These are phyloP conservation scores for Camptophora hylomeconis DNA, from an alignment of 2,329 filamentous ascomycete species.

Conservation along the genomic window DNA sequence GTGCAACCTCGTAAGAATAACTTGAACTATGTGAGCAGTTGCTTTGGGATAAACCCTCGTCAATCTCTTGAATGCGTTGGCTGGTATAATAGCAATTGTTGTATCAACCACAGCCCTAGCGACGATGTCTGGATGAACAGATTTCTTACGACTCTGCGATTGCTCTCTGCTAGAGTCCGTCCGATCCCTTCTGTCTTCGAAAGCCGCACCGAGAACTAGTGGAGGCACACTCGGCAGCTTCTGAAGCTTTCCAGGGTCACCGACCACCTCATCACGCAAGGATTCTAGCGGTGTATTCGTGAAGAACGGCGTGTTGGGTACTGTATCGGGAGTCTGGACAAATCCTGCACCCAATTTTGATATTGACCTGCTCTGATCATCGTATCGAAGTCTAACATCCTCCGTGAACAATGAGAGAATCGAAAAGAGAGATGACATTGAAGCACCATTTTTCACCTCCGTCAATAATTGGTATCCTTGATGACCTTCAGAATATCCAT, in stretches of 20 bases:
- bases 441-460: conserved; percentile 92
- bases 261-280: conserved; percentile 1
- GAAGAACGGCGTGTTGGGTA: conserved; percentile 18
- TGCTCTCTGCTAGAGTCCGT: conserved; percentile 23
- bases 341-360: conserved; percentile 21
- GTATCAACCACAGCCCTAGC: conserved; percentile 93
- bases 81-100: conserved; percentile 95
- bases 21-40: conserved; percentile 92
- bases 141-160: conserved; percentile 39
- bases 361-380: conserved; percentile 38
- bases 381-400: conserved; percentile 66
- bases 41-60: conserved; percentile 93
- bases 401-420: conserved; percentile 96
- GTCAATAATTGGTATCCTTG: conserved; percentile 91
- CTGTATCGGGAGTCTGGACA: conserved; percentile 23
- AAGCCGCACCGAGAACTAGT: conserved; percentile 51
- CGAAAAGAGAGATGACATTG: conserved; percentile 96
- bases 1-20: conserved; percentile 88
- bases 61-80: conserved; percentile 82
- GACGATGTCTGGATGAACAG: conserved; percentile 91
- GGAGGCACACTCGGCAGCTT: conserved; percentile 55
- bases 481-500: conserved; percentile 45
- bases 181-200: conserved; percentile 20
- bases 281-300: conserved; percentile 1
- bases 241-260: conserved; percentile 11